Evolutionary conservation across 2,329 filamentous ascomycete species (phyloP).

Genomic region (Diaporthe citri): DNA sequence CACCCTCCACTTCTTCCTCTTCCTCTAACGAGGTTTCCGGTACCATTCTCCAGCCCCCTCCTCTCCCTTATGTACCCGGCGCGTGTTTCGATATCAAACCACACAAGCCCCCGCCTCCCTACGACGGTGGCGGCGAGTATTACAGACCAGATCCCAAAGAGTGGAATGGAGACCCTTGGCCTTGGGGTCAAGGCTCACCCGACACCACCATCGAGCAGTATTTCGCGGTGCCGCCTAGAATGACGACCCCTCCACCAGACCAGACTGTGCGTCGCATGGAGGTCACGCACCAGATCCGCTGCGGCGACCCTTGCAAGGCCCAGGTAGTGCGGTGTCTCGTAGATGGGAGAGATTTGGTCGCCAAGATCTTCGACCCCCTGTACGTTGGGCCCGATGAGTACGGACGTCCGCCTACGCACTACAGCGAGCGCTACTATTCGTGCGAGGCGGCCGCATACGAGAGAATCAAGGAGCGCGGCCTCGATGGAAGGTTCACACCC

Average conservation of each 20-base stretch:
- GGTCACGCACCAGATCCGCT: background rate
- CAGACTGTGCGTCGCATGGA: background rate
- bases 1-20: background rate
- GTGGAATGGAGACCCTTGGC: background rate
- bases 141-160: background rate
- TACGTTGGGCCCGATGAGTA: background rate
- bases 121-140: background rate
- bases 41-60: background rate
- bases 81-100: conserved; percentile 5
- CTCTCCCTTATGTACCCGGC: background rate
- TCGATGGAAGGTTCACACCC: background rate
- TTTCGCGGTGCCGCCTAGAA: background rate
- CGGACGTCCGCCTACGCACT: background rate
- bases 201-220: background rate
- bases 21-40: too few species aligned
- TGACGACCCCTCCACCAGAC: background rate
- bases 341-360: background rate
- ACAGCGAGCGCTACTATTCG: background rate
- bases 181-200: background rate
- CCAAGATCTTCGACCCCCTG: conserved; percentile 15
- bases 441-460: conserved; percentile 12
- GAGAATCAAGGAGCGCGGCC: background rate
- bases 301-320: background rate
- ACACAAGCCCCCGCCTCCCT: background rate
- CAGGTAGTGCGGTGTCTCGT: background rate